A percentile compares a stretch with the other conserved stretches of the same genome.
Conservation (phyloP, 1,284 basidiomycete genomes). For the Schizophyllum amplum region DNA sequence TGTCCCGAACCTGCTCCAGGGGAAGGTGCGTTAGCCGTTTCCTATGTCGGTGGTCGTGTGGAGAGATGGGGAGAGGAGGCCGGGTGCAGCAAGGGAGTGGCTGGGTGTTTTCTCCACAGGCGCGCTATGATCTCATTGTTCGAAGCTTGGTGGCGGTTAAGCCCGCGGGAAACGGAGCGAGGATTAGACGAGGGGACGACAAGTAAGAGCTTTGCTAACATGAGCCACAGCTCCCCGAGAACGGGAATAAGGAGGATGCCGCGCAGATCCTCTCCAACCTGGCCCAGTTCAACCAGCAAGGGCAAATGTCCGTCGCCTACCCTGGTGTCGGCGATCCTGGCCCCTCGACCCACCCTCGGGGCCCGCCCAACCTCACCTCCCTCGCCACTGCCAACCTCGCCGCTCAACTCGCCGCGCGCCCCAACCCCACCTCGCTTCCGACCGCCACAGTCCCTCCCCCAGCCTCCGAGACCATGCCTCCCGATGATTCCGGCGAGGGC, state of each 20-base stretch:
- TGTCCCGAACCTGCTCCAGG: not conserved
- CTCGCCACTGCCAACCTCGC: constrained; percentile 32
- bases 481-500: constrained; percentile 16
- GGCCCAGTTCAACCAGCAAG: constrained; percentile 25
- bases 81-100: not conserved
- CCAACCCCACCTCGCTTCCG: not conserved
- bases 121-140: constrained; percentile 6
- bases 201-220: not conserved
- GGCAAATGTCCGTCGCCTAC: constrained; percentile 18
- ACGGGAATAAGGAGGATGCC: constrained; percentile 51
- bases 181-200: not conserved
- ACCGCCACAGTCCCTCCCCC: constrained; percentile 28
- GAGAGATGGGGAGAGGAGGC: too few species aligned
- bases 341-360: constrained; percentile 66
- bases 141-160: too few species aligned
- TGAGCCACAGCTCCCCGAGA: constrained; percentile 26
- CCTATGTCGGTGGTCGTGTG: not conserved
- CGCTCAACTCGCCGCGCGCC: constrained; percentile 23
- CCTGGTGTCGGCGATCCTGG: constrained; percentile 50
- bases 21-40: not conserved
- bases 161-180: too few species aligned
- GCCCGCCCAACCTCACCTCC: constrained; percentile 58
- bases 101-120: not conserved
- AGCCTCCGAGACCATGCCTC: constrained; percentile 22
- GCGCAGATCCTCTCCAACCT: constrained; percentile 59